phyloP scores from a whole-genome alignment of 1,284 basidiomycete species.

The Irpex rosettiformis region DNA sequence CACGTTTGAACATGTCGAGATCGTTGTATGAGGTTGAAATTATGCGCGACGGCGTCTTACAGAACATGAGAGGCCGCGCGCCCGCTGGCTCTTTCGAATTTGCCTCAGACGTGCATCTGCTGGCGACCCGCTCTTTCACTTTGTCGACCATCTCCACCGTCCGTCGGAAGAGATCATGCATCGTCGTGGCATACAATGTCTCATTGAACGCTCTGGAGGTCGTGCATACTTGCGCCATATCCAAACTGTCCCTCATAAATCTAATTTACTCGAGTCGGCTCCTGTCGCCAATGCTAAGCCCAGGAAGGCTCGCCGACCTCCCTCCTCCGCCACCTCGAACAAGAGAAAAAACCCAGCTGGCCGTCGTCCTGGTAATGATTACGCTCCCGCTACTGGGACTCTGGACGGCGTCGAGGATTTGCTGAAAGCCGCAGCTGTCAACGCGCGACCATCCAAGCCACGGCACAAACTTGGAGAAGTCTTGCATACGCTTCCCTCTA shows the following conservation, averaged over 20 bases:
- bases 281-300: no score
- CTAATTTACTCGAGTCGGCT: background rate
- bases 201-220: background rate
- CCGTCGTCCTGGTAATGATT: background rate
- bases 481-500: background rate
- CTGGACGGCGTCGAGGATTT: background rate
- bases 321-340: background rate
- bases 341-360: background rate
- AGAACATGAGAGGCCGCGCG: background rate
- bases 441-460: background rate
- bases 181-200: conserved; percentile 11
- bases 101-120: conserved; percentile 2
- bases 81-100: background rate
- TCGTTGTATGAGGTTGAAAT: no score
- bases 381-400: background rate
- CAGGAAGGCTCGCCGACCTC: background rate
- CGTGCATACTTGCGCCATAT: background rate
- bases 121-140: background rate
- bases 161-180: conserved; percentile 6
- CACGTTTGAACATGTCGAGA: conserved; percentile 76
- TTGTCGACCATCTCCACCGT: background rate
- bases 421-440: background rate
- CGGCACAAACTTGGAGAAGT: background rate
- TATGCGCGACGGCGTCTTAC: background rate
- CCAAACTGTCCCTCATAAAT: background rate